Base-by-base conservation (phyloP, 2,329 filamentous ascomycete species). In the Dothistroma pini region DNA sequence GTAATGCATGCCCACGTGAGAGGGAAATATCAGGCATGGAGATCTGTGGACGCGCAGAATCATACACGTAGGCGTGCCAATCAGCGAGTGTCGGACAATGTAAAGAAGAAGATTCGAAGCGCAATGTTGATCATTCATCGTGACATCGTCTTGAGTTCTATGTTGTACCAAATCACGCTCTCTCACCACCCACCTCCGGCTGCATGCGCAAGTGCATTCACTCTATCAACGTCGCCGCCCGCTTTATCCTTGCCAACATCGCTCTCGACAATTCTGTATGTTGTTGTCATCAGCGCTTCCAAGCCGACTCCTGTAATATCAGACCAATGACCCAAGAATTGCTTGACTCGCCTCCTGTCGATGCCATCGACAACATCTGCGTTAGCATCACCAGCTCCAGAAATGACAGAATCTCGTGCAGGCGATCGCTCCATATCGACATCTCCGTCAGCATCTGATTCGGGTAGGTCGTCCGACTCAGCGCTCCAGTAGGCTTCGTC, bases 171-270 rank as follows among this genome's bases (percentile, higher is more conserved):
- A 38, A 10, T 4, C 34, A 16, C 10, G 35, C 83, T 92, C 68
- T 89, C 93, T 56, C 66, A 97, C 95, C 95, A 99, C 25, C 95
- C 95, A 57, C 95, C 95, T 57, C 93, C 95, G 69, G 93, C 90
- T 76, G 92, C 95, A 59, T 91, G 88, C 52, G 93, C 93, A 71
- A 99, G 81, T 72, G 95, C 91, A 61, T 92, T 89, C 47, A 96
- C 93, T 62, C 88, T 85, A 72, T 96, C 89, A 49, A 90, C 88
- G 72, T 92, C 89, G 62, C 82, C 82, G 63, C 84, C 82, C 71
- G 74, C 83, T 66, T 81, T 80, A 65, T 84, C 82, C 78, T 95
- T 96, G 55, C 95, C 95, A 49, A 99, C 91, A 74, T 97, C 91
- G 78, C 93, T 97, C 70, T 97, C 88, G 22, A 99, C 93, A 76